phyloP scores from a whole-genome alignment of 192 early-diverging fungal genomes.

The Jimgerdemannia flammicorona region DNA sequence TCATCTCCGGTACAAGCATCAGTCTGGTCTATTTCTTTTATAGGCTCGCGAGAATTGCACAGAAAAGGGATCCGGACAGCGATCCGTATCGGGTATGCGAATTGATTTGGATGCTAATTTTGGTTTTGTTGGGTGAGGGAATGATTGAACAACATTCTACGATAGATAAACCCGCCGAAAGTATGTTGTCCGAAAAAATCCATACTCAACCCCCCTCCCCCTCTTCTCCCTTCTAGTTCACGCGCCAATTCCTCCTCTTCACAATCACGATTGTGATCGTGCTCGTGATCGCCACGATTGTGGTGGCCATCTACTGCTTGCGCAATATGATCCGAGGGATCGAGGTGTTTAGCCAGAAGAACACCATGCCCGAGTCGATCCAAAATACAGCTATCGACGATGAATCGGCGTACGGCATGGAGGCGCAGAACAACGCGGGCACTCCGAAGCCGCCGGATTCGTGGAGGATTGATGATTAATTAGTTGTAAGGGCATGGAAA shows the following conservation, averaged over 20 bases:
- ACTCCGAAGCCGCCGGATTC: too few relatives aligned
- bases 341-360: constrained; percentile 15
- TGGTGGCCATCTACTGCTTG: constrained; percentile 10
- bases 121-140: neutral
- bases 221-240: constrained; percentile 13
- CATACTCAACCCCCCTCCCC: too few relatives aligned
- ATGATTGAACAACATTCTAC: neutral
- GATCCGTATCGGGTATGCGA: constrained; percentile 29
- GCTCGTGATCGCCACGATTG: constrained; percentile 17
- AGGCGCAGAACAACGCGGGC: too few relatives aligned
- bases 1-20: constrained; percentile 10
- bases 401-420: too few relatives aligned
- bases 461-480: too few relatives aligned
- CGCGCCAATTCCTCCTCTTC: constrained; percentile 35
- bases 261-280: constrained; percentile 19
- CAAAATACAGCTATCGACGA: too few relatives aligned
- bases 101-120: neutral
- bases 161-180: too few relatives aligned
- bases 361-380: neutral
- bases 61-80: neutral
- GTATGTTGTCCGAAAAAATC: too few relatives aligned
- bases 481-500: too few relatives aligned
- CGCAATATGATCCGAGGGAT: constrained; percentile 11
- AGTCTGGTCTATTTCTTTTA: constrained; percentile 29
- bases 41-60: constrained; percentile 14